Conservation (phyloP, 345 rosid genomes). For the Ceriops zippeliana region DNA sequence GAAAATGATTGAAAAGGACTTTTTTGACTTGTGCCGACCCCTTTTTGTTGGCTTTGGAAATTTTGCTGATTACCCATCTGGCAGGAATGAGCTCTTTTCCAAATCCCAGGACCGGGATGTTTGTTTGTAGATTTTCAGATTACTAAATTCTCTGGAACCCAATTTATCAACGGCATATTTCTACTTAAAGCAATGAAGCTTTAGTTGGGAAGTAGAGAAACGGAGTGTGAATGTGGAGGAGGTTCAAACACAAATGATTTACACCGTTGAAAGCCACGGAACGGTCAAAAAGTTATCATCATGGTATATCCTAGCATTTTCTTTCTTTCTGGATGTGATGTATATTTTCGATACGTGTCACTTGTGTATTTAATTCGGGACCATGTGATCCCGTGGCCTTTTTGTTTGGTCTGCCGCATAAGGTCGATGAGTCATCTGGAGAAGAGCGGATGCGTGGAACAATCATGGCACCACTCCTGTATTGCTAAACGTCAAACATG, state of each 20-base stretch:
- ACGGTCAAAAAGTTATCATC: conserved; percentile 21
- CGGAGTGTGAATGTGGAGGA: background rate
- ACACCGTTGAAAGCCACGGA: conserved; percentile 11
- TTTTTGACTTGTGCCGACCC: conserved; percentile 32
- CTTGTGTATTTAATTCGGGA: no score
- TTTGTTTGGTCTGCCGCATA: no score
- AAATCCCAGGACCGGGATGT: background rate
- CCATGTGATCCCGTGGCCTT: no score
- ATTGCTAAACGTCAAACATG: no score
- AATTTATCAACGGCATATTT: background rate
- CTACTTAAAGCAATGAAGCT: background rate
- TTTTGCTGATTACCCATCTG: background rate
- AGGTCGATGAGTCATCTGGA: no score
- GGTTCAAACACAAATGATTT: background rate
- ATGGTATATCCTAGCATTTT: background rate
- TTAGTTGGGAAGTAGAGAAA: background rate
- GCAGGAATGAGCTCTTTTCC: conserved; percentile 14
- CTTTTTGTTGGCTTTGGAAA: conserved; percentile 16
- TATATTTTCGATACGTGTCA: no score
- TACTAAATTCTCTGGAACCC: background rate
- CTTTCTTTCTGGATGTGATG: no score
- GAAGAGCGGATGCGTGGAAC: no score
- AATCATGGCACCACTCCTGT: no score
- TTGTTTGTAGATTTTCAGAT: background rate
- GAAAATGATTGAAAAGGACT: conserved; percentile 36